Conservation (phyloP, 208 protist genomes). For the Leishmania tarentolae region DNA sequence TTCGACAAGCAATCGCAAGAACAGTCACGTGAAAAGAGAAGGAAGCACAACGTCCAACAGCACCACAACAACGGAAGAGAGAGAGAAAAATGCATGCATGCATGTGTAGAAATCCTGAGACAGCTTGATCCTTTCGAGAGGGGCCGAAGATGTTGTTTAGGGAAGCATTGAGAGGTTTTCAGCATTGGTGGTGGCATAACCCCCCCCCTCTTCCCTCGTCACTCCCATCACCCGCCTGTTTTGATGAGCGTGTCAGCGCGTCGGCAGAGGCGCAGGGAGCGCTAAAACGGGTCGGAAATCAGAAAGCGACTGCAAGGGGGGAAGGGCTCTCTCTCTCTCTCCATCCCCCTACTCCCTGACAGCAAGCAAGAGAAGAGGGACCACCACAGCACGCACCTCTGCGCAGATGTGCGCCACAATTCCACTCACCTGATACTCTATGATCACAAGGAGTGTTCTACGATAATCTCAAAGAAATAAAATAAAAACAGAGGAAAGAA, state of each 20-base stretch:
- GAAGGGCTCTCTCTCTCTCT: background rate
- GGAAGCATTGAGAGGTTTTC: background rate
- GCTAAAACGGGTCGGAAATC: no score
- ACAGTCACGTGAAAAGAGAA: slow-evolving; percentile 1
- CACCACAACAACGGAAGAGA: slow-evolving; percentile 4
- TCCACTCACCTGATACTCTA: background rate
- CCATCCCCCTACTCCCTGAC: background rate
- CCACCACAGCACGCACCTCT: background rate
- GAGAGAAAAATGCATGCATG: background rate
- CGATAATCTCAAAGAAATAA: background rate
- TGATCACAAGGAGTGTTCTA: background rate
- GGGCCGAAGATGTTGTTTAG: background rate
- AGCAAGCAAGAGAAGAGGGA: background rate
- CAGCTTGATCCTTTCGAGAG: background rate
- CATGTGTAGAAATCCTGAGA: background rate
- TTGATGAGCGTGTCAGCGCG: no score
- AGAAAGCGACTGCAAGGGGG: no score
- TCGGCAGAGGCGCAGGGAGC: no score
- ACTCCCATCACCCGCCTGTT: background rate
- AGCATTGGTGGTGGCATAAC: background rate
- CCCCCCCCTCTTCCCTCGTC: background rate
- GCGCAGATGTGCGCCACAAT: background rate
- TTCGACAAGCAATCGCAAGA: background rate
- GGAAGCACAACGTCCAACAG: slow-evolving; percentile 1
- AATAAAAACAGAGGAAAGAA: background rate